Percentiles rank a stretch among this genome's conserved stretches.
Conservation (phyloP, 2,329 filamentous ascomycete species). For the Escovopsis sp. region DNA sequence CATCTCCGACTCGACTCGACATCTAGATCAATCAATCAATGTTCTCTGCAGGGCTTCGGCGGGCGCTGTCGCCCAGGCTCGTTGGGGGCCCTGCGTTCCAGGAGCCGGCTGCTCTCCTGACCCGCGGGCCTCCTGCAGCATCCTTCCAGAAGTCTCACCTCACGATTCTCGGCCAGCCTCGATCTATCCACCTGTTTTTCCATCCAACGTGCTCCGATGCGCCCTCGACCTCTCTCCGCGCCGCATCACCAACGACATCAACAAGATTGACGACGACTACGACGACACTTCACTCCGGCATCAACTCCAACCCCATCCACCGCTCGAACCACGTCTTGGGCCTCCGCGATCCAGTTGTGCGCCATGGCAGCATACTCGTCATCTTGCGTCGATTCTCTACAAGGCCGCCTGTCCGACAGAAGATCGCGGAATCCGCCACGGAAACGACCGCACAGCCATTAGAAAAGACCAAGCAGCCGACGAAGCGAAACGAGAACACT, state of each 20-base stretch:
- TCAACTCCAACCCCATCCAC: too few relatives aligned
- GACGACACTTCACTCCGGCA: too few relatives aligned
- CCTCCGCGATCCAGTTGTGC: slow-evolving; percentile 1
- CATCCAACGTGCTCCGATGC: background rate
- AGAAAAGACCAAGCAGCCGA: slow-evolving; percentile 5
- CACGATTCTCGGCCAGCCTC: background rate
- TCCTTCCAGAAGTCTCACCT: background rate
- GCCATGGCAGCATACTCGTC: slow-evolving; percentile 5
- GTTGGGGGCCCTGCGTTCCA: slow-evolving; percentile 19
- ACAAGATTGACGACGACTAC: too few relatives aligned
- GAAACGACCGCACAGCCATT: slow-evolving; percentile 24
- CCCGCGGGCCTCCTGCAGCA: slow-evolving; percentile 11
- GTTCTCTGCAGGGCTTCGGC: slow-evolving; percentile 28
- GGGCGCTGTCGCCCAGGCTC: slow-evolving; percentile 33
- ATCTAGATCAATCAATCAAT: too few relatives aligned
- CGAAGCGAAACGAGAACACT: slow-evolving; percentile 17
- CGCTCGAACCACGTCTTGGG: background rate
- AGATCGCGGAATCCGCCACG: slow-evolving; percentile 14
- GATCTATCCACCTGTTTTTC: background rate
- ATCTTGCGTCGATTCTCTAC: slow-evolving; percentile 19
- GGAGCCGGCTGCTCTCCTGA: slow-evolving; percentile 8
- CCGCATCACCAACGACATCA: too few relatives aligned
- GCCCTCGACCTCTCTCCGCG: too few relatives aligned
- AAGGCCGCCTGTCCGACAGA: slow-evolving; percentile 10
- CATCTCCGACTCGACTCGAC: slow-evolving; percentile 23